Conservation (phyloP, 23 red algal genomes). For the Chondrus crispus region DNA sequence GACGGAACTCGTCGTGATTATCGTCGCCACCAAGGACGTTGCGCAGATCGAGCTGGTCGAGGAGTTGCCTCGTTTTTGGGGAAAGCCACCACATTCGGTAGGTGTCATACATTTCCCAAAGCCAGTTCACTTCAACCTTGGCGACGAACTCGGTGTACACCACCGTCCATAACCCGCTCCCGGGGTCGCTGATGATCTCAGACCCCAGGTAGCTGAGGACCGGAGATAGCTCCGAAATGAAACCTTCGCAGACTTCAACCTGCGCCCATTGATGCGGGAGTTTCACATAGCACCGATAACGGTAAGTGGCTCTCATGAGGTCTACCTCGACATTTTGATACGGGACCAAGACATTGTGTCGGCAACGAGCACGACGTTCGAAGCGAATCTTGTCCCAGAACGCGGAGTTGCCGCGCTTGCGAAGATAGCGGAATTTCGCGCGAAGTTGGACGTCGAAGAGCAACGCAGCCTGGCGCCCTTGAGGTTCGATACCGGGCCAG, state of each 20-base stretch:
- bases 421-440: not conserved
- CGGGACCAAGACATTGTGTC: not conserved
- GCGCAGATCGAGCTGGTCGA: not conserved
- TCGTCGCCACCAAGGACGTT: not conserved
- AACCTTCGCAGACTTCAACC: not conserved
- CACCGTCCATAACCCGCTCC: not conserved
- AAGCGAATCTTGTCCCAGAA: not conserved
- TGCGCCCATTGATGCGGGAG: not conserved
- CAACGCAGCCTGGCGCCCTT: not conserved
- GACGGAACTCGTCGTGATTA: not conserved
- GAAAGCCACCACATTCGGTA: conserved; percentile 5
- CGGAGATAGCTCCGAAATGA: not conserved
- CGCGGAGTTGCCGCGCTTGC: not conserved
- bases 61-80: not conserved
- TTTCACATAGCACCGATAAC: not conserved
- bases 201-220: not conserved
- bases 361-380: not conserved
- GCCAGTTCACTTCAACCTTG: not conserved
- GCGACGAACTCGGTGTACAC: not conserved
- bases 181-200: not conserved
- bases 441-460: not conserved
- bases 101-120: not conserved
- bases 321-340: not conserved
- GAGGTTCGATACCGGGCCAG: not conserved
- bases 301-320: not conserved